Percentiles rank a stretch among this genome's conserved stretches.
These are phyloP conservation scores for Dictyophora rubrovolvata DNA, from an alignment of 768 basidiomycete genomes.

Conservation along the genomic window DNA sequence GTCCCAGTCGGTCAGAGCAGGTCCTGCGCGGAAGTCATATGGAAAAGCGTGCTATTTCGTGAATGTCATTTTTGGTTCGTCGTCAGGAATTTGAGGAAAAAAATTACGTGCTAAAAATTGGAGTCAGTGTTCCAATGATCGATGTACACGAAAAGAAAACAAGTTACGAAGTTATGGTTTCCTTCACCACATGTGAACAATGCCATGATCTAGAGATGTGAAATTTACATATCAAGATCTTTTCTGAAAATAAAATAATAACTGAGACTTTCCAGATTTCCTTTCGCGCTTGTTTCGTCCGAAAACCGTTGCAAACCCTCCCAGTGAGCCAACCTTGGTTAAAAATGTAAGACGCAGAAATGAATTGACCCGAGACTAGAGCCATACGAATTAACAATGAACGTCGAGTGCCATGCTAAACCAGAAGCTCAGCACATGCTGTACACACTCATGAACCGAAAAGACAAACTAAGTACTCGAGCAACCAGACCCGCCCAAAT, in stretches of 20 bases:
- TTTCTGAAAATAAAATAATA: no score
- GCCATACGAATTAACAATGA: conserved; percentile 61
- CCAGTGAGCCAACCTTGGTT: conserved; percentile 62
- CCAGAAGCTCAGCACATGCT: not conserved
- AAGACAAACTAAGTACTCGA: conserved; percentile 43
- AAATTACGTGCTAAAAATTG: not conserved
- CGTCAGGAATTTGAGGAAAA: not conserved
- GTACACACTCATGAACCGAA: not conserved
- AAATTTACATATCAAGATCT: not conserved
- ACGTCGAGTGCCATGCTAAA: conserved; percentile 63
- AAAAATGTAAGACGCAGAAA: no score
- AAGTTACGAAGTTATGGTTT: conserved; percentile 58
- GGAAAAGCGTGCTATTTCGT: conserved; percentile 58
- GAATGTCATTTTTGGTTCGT: conserved; percentile 14
- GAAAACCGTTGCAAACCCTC: conserved; percentile 72
- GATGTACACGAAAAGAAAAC: conserved; percentile 17
- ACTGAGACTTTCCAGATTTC: conserved; percentile 54
- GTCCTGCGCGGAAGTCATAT: conserved; percentile 69
- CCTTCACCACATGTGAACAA: conserved; percentile 68
- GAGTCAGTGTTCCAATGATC: not conserved
- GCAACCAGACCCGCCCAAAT: conserved; percentile 65
- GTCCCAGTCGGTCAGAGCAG: conserved; percentile 56
- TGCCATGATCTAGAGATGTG: conserved; percentile 42
- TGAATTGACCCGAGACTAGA: not conserved
- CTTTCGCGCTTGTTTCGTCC: conserved; percentile 68